These are phyloP conservation scores for Tardiomyces digboiensis DNA, from an alignment of 1,139 yeast genomes.

Conservation along the genomic window DNA sequence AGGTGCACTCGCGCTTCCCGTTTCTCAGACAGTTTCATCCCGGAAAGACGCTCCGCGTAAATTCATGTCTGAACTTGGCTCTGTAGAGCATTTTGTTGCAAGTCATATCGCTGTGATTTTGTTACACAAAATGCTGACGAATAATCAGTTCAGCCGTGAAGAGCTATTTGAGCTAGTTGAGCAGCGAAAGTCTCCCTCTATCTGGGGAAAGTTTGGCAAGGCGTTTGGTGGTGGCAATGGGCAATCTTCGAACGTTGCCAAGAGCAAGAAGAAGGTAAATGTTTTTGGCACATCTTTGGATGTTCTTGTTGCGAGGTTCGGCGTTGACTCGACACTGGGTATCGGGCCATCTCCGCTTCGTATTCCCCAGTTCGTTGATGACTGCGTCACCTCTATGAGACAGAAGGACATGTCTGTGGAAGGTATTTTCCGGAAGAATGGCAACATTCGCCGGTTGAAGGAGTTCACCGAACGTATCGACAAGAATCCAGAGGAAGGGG, in stretches of 20 bases:
- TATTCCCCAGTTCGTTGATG: constrained; percentile 85
- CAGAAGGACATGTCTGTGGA: constrained; percentile 96
- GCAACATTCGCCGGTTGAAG: constrained; percentile 78
- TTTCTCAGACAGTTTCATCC: constrained; percentile 8
- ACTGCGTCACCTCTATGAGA: constrained; percentile 69
- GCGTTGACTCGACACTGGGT: constrained; percentile 80
- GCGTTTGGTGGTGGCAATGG: constrained; percentile 29
- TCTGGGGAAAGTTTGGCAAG: constrained; percentile 68
- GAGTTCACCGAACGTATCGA: constrained; percentile 72
- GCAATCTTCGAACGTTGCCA: constrained; percentile 9
- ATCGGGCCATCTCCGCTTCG: constrained; percentile 64
- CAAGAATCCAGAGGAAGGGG: constrained; percentile 59
- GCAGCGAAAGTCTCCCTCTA: constrained; percentile 36
- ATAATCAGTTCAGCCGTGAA: constrained; percentile 33
- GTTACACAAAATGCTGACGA: constrained; percentile 31
- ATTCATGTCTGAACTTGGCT: constrained; percentile 65
- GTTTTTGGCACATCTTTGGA: constrained; percentile 82
- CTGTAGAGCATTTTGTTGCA: constrained; percentile 50
- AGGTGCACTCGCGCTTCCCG: background rate
- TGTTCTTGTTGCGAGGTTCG: constrained; percentile 61
- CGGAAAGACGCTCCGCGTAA: constrained; percentile 17
- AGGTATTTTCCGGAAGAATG: constrained; percentile 94
- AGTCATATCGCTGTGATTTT: constrained; percentile 65
- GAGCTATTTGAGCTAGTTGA: constrained; percentile 49
- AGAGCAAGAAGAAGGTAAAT: constrained; percentile 23